These are phyloP conservation scores for Raddia distichophylla DNA, from an alignment of 176 grass and related monocot species.

Conservation along the genomic window DNA sequence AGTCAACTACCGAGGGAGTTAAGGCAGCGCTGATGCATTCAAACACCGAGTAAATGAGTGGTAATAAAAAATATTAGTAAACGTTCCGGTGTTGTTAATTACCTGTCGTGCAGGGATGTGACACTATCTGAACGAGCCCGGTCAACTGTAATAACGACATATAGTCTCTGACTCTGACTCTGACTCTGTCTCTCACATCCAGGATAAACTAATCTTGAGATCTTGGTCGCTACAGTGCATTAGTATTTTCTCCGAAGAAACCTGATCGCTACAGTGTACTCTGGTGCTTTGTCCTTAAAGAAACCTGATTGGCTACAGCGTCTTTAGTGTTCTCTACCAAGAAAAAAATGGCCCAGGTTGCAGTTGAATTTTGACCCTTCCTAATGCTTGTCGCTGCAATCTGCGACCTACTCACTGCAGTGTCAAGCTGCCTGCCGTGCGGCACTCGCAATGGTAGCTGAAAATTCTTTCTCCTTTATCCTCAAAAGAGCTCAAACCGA, in stretches of 20 bases:
- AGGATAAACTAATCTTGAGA: background rate
- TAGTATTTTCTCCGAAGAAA: slow-evolving; percentile 15
- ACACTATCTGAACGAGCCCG: background rate
- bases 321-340: background rate
- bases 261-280: no score
- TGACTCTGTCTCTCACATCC: background rate
- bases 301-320: background rate
- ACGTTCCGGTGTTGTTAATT: background rate
- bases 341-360: background rate
- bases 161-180: no score
- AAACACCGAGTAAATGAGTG: background rate
- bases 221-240: background rate
- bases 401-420: background rate
- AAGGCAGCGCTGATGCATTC: background rate
- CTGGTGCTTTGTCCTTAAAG: background rate
- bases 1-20: background rate
- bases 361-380: background rate
- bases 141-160: slow-evolving; percentile 25
- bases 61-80: background rate
- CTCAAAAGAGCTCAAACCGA: no score
- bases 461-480: slow-evolving; percentile 20
- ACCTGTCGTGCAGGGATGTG: slow-evolving; percentile 35
- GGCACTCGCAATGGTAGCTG: background rate
- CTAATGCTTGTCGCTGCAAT: background rate
- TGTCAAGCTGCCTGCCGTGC: slow-evolving; percentile 21